These are phyloP conservation scores for Globisporangium camurandrum DNA, from an alignment of 352 stramenopile species.

Conservation along the genomic window DNA sequence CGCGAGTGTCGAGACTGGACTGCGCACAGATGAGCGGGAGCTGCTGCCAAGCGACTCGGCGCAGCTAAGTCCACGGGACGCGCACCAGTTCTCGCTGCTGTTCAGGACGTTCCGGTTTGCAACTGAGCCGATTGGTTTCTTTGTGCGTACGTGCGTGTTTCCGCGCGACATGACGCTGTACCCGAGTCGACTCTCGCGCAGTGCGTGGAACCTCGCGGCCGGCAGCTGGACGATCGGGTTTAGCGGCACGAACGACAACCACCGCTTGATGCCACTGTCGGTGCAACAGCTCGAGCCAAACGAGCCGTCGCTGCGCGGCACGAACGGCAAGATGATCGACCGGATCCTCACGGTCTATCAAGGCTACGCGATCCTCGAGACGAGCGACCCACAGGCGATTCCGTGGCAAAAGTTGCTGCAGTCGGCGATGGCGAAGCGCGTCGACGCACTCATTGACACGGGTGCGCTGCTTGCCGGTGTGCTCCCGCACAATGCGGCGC, in stretches of 20 bases:
- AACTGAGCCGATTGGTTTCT: conserved; percentile 83
- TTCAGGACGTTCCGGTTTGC: conserved; percentile 43
- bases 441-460: conserved; percentile 79
- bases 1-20: conserved; percentile 17
- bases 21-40: conserved; percentile 9
- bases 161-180: conserved; percentile 77
- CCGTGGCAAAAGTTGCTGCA: conserved; percentile 44
- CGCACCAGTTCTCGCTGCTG: conserved; percentile 48
- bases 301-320: conserved; percentile 42
- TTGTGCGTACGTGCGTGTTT: conserved; percentile 77
- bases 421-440: conserved; percentile 24
- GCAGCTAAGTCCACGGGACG: conserved; percentile 75
- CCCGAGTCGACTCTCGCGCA: conserved; percentile 56
- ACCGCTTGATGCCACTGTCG: conserved; percentile 61
- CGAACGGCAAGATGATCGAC: conserved; percentile 86
- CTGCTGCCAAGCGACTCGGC: conserved; percentile 40
- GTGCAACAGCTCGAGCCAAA: conserved; percentile 55
- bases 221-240: conserved; percentile 68
- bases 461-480: conserved; percentile 73
- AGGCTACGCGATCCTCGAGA: conserved; percentile 25
- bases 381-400: conserved; percentile 2
- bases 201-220: conserved; percentile 74
- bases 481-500: conserved; percentile 36
- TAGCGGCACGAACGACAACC: conserved; percentile 88
- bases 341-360: conserved; percentile 36